Percentiles rank a stretch among this genome's conserved stretches.
These are phyloP conservation scores for Stevia rebaudiana DNA, from an alignment of 140 eudicot species.

Conservation along the genomic window DNA sequence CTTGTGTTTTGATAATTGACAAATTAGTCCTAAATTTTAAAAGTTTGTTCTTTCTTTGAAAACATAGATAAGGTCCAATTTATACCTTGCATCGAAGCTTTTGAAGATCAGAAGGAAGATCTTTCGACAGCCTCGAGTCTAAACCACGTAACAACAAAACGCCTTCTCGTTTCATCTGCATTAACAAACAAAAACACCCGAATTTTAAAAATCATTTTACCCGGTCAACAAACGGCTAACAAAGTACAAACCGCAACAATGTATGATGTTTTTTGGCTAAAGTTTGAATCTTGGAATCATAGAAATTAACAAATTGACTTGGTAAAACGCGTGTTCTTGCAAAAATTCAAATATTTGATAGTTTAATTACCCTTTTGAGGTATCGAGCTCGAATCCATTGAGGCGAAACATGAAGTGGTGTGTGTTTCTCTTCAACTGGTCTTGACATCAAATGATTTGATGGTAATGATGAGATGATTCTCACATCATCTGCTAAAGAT, in stretches of 20 bases:
- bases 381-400: constrained; percentile 88
- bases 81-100: constrained; percentile 99
- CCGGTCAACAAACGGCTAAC: constrained; percentile 32
- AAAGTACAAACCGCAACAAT: constrained; percentile 21
- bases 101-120: constrained; percentile 95
- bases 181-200: constrained; percentile 20
- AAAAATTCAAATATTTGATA: constrained; percentile 5
- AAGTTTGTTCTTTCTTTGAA: neutral
- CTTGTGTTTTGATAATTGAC: neutral
- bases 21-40: neutral
- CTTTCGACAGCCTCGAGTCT: constrained; percentile 93
- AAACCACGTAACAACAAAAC: constrained; percentile 83
- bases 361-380: constrained; percentile 42
- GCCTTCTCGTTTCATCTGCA: constrained; percentile 80
- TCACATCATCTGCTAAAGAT: constrained; percentile 71
- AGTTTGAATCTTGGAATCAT: constrained; percentile 16
- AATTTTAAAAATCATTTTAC: constrained; percentile 1
- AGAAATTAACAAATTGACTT: constrained; percentile 22
- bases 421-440: constrained; percentile 81
- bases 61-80: neutral
- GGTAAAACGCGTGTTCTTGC: constrained; percentile 11
- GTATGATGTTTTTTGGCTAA: constrained; percentile 29
- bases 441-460: constrained; percentile 91
- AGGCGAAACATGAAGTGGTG: constrained; percentile 87
- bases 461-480: constrained; percentile 86